Evolutionary conservation across 2,329 filamentous ascomycete genomes (phyloP), one percentile per base, ranked within the genome.

Genomic region (Tolypocladium tropicale): DNA sequence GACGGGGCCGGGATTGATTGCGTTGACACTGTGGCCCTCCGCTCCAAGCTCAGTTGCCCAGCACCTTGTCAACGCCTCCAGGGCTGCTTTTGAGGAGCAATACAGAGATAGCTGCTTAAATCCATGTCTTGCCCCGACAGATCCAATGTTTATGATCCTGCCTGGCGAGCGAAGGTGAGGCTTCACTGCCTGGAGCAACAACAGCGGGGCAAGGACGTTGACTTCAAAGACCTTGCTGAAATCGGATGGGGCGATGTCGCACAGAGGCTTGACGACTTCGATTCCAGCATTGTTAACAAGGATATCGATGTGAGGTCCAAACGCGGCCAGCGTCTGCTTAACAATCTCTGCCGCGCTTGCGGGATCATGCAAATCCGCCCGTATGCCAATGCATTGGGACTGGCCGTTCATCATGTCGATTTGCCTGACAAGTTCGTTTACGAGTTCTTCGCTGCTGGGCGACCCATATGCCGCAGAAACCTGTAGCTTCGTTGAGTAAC

Each of bases 141-240:
- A 83, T 16, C 75, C 75, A 58, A 86, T 76, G 67, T 84, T 85
- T 69, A 85, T 77, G 58, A 86, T 79, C 9, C 81, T 74, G 11
- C 66, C 68, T 9, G 41, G 41, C 23, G 23, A 28, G 21, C 41
- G 41, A 23, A 46, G 41, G 41, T 46, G 4, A 72, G 70, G 67
- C 0, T 79, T 73, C 0, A 78, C 76, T 60, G 82, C 76, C 1
- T 76, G 75, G 56, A 86, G 71, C 23, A 85, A 16, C 69, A 16
- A 83, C 66, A 0, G 10, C 7, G 77, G 73, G 0, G 76, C 81
- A 18, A 78, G 76, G 3, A 82, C 75, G 64, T 86, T 85, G 60
- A 83, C 68, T 59, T 82, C 68, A 64, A 78, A 84, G n/a, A 83
- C 73, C 4, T 74, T 46, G 23, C 28, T 16, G 11, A 46, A 46